Evolutionary conservation across 164 flowering plant genomes (phyloP).

Genomic region (Stephania yunnanensis): DNA sequence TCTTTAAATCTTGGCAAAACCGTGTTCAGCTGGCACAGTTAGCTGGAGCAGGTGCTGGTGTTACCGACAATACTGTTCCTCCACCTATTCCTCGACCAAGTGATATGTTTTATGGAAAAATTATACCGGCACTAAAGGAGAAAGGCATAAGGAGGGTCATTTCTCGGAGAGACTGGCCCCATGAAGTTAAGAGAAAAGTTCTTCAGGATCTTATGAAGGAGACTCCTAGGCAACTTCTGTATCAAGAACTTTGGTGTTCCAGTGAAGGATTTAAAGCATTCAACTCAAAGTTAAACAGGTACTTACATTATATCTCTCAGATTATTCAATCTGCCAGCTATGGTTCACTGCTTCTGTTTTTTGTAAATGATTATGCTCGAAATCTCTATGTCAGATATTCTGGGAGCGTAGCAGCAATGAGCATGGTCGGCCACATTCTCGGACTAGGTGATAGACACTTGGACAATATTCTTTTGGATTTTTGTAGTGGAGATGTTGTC

Average conservation of each 20-base stretch:
- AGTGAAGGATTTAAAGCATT: conserved; percentile 96
- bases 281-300: conserved; percentile 87
- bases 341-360: neutral
- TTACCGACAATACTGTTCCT: conserved; percentile 40
- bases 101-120: conserved; percentile 98
- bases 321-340: neutral
- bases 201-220: conserved; percentile 91
- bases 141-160: conserved; percentile 95
- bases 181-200: conserved; percentile 92
- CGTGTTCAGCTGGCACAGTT: conserved; percentile 63
- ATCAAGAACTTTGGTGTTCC: conserved; percentile 97
- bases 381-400: conserved; percentile 53
- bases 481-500: conserved; percentile 77
- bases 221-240: conserved; percentile 81
- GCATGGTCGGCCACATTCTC: conserved; percentile 90
- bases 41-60: conserved; percentile 43
- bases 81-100: conserved; percentile 90
- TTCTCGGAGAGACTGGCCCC: conserved; percentile 98
- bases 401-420: conserved; percentile 93
- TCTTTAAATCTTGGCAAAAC: conserved; percentile 91
- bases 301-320: neutral
- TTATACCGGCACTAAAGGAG: conserved; percentile 97
- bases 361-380: neutral
- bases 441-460: conserved; percentile 97
- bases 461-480: conserved; percentile 93